Base-by-base conservation (phyloP, 1,284 basidiomycete genomes). In the Trichosporon ovoides region DNA sequence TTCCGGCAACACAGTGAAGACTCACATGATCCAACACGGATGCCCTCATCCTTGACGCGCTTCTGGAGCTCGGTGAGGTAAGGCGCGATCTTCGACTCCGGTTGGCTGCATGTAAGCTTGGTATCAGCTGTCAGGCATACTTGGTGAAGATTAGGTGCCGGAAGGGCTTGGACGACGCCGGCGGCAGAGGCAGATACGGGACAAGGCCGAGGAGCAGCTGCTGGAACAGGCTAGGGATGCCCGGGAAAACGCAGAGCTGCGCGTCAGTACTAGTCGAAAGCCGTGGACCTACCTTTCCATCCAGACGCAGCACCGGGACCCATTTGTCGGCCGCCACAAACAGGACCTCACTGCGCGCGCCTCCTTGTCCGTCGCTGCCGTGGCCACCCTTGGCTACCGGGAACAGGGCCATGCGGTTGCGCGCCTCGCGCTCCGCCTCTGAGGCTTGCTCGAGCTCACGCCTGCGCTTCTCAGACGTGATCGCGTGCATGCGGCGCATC, bases 21-120 rank as follows among this genome's bases (percentile, higher is more conserved):
- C 76, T 68, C 55, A 76, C 73, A 94, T 16, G 87, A 89, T 4
- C 91, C 90, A 33, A 95, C 83, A 68, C 88, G 86, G 58, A 98
- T 85, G 13, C 85, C 86, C 59, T 89, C 87, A 3, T 82, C 78
- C 70, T 84, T 85, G 16, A 91, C 83, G 48, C 88, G 84, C 20
- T 83, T 81, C 68, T 91, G 88, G 0, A 98, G 81, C 14, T 82
- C 78, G 0, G 88, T 87, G 33, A 97, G 82, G 77, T 87, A 95
- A 0, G 94, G 92, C 3, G 91, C 89, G 58, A 97, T 96, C 59
- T 84, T 84, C 2, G 88, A 91, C 78, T 97, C 94, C 0, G 89
- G 86, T 38, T 85, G 80, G 31, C 89, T 91, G 61, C 3, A 50
- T 12, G 43, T 62, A 38, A 54, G 56, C 52, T 12, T 49, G 18